phyloP scores from a whole-genome alignment of 148 eudicot genomes.

The Dysphania ambrosioides region DNA sequence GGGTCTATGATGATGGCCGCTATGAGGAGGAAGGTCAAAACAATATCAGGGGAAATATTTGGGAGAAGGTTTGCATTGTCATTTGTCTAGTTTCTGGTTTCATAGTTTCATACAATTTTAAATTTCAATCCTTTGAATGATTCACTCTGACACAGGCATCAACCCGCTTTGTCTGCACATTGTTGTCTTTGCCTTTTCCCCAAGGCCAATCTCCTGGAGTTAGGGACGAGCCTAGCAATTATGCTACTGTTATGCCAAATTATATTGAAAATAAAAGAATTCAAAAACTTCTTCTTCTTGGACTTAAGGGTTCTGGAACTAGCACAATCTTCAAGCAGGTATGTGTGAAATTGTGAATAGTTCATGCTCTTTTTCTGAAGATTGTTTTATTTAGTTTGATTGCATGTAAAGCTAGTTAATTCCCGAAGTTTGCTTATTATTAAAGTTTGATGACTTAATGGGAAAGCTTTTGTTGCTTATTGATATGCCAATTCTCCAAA shows the following conservation, averaged over 20 bases:
- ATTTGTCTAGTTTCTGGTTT: not conserved
- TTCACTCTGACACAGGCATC: constrained; percentile 55
- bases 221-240: constrained; percentile 81
- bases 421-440: not conserved
- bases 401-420: not conserved
- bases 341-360: constrained; percentile 17
- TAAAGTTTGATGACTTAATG: not conserved
- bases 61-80: constrained; percentile 77
- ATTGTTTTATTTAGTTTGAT: not conserved
- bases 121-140: constrained; percentile 18
- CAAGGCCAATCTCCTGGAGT: constrained; percentile 71
- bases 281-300: constrained; percentile 85
- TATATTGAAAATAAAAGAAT: constrained; percentile 68
- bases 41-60: constrained; percentile 94
- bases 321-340: constrained; percentile 99
- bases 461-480: not conserved
- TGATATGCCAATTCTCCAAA: not conserved
- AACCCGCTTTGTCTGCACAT: constrained; percentile 69
- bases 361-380: constrained; percentile 9
- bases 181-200: constrained; percentile 90
- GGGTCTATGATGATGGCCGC: constrained; percentile 99
- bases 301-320: constrained; percentile 85
- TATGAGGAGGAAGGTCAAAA: constrained; percentile 99
- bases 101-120: not conserved
- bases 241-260: constrained; percentile 62